Percentiles rank a stretch among this genome's conserved stretches.
These are phyloP conservation scores for Sugiyamaella paludigena DNA, from an alignment of 1,139 yeast genomes.

Conservation along the genomic window DNA sequence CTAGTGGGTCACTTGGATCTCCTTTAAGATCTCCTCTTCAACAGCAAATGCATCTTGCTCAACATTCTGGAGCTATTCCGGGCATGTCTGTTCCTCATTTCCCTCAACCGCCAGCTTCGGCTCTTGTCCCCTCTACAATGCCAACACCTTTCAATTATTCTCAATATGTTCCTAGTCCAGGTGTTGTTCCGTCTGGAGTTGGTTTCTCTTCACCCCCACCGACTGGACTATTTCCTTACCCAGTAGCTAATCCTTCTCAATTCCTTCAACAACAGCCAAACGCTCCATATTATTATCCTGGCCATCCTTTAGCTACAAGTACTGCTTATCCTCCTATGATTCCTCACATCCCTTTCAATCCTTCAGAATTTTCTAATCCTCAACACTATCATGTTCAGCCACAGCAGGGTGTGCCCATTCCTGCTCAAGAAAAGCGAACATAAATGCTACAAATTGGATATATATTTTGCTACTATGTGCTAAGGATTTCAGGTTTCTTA, in stretches of 20 bases:
- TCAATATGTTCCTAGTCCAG: constrained; percentile 9
- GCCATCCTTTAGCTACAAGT: constrained; percentile 11
- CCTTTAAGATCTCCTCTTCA: constrained; percentile 12
- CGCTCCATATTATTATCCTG: constrained; percentile 7
- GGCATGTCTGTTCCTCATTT: constrained; percentile 16
- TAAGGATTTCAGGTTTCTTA: too few species aligned
- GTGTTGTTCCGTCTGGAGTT: constrained; percentile 1
- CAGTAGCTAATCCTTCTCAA: constrained; percentile 1
- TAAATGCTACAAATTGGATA: too few species aligned
- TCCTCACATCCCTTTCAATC: constrained; percentile 12
- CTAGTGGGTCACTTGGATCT: constrained; percentile 1
- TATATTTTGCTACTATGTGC: too few species aligned
- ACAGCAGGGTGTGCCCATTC: background rate
- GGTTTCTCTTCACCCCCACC: constrained; percentile 1
- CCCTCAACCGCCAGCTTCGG: constrained; percentile 12
- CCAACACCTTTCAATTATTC: constrained; percentile 8
- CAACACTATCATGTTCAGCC: constrained; percentile 4
- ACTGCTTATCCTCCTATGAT: constrained; percentile 10
- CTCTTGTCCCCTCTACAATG: constrained; percentile 7
- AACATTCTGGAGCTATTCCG: constrained; percentile 9
- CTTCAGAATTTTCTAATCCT: constrained; percentile 3
- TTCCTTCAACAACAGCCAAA: background rate
- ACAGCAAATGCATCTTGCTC: constrained; percentile 13
- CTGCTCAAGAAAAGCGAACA: background rate
- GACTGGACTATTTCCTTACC: constrained; percentile 3